Evolutionary conservation across 306 rosid genomes (phyloP).

Genomic region (Luffa acutangula): DNA sequence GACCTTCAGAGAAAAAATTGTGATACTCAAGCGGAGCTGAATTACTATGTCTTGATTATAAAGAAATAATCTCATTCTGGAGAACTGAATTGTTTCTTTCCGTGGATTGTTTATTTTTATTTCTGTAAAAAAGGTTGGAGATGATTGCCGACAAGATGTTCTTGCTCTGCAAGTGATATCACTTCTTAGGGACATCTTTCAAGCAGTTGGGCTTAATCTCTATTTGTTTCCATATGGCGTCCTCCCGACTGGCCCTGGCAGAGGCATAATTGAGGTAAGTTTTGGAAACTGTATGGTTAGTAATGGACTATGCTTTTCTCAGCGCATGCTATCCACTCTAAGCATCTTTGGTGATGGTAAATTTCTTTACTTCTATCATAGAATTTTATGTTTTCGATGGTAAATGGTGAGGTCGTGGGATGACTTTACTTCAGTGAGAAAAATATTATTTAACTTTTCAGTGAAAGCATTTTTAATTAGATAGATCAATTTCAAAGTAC

Average conservation of each 20-base stretch:
- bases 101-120: conserved; percentile 15
- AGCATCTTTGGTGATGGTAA: not conserved
- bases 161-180: conserved; percentile 98
- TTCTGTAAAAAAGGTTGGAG: conserved; percentile 69
- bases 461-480: not conserved
- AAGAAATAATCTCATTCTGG: not conserved
- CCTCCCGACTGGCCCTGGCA: conserved; percentile 92
- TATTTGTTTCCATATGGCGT: conserved; percentile 93
- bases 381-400: not conserved
- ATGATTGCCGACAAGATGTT: conserved; percentile 98
- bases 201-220: conserved; percentile 82
- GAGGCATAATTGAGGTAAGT: conserved; percentile 93
- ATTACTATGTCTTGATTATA: not conserved
- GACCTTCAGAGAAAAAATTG: not conserved
- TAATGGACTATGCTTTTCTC: not conserved
- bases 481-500: not conserved
- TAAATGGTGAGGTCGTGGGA: not conserved
- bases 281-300: not conserved
- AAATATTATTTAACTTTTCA: not conserved
- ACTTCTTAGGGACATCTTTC: conserved; percentile 88
- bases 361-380: not conserved
- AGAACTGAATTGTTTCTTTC: not conserved
- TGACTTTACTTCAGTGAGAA: not conserved
- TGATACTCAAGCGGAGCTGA: not conserved
- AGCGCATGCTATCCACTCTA: not conserved